Evolutionary conservation across 805 yeast species (phyloP).

Genomic region (Yamadazyma nakazawae): DNA sequence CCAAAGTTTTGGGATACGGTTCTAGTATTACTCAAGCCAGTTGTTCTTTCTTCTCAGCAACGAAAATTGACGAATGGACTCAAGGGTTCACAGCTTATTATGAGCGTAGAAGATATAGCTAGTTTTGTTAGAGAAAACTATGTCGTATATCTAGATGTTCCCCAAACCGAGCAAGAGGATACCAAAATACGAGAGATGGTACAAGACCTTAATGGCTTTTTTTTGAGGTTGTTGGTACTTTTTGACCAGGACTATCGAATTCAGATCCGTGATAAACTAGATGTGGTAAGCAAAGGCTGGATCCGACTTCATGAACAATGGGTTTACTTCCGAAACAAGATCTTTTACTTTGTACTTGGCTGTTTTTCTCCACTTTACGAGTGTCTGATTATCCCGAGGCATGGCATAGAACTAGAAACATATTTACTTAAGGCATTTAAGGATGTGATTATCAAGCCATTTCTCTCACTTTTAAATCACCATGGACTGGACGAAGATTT

Average conservation of each 20-base stretch:
- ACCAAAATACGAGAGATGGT: slow-evolving; percentile 26
- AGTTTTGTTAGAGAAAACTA: slow-evolving; percentile 16
- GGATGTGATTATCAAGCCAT: slow-evolving; percentile 25
- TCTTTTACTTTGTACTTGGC: slow-evolving; percentile 21
- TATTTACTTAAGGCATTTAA: slow-evolving; percentile 26
- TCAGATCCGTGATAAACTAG: background rate
- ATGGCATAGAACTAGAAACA: slow-evolving; percentile 25
- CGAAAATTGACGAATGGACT: slow-evolving; percentile 19
- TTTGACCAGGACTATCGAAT: slow-evolving; percentile 20
- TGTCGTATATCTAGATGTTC: background rate
- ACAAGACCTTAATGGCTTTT: slow-evolving; percentile 25
- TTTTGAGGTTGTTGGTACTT: slow-evolving; percentile 20
- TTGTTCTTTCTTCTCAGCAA: slow-evolving; percentile 25
- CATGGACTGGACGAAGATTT: slow-evolving; percentile 6
- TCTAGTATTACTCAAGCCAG: slow-evolving; percentile 20
- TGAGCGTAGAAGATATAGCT: slow-evolving; percentile 29
- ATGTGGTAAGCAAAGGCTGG: slow-evolving; percentile 20
- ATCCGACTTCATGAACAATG: slow-evolving; percentile 19
- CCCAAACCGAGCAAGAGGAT: slow-evolving; percentile 19
- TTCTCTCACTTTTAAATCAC: slow-evolving; percentile 17
- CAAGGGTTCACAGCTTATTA: slow-evolving; percentile 21
- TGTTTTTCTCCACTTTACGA: slow-evolving; percentile 27
- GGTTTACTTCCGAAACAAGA: slow-evolving; percentile 26
- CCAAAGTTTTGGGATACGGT: slow-evolving; percentile 18
- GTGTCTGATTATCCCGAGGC: slow-evolving; percentile 5